Evolutionary conservation across 2,329 filamentous ascomycete genomes (phyloP).

Genomic region (Fusarium staphyleae): DNA sequence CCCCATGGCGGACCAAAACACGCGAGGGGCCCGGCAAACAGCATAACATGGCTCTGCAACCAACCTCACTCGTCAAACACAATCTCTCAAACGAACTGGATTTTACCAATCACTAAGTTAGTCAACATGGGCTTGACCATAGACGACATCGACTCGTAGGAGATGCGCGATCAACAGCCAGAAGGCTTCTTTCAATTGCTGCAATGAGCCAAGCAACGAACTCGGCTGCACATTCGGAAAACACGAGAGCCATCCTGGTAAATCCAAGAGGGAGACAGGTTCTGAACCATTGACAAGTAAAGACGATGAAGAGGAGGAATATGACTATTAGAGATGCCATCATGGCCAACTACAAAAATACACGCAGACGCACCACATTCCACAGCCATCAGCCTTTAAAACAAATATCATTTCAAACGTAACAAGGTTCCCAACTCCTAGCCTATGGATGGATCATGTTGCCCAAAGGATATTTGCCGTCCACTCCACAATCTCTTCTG

Average conservation of each 20-base stretch:
- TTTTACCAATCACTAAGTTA: neutral
- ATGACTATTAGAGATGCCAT: no score
- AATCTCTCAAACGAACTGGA: no score
- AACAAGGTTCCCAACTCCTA: slow-evolving; percentile 34
- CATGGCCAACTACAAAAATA: no score
- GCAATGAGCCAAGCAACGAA: slow-evolving; percentile 4
- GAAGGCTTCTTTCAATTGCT: slow-evolving; percentile 33
- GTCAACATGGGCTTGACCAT: neutral
- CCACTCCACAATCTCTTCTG: slow-evolving; percentile 5
- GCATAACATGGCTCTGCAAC: neutral
- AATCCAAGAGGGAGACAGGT: slow-evolving; percentile 10
- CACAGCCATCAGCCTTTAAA: slow-evolving; percentile 1
- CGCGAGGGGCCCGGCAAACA: neutral
- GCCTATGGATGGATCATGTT: slow-evolving; percentile 38
- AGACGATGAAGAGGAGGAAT: neutral
- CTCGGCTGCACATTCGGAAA: slow-evolving; percentile 18
- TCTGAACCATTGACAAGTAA: neutral
- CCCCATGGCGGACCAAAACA: neutral
- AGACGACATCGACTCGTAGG: no score
- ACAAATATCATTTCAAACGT: slow-evolving; percentile 21
- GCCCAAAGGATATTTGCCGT: slow-evolving; percentile 25
- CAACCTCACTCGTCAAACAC: neutral
- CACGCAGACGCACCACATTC: neutral
- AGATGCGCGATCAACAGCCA: slow-evolving; percentile 18
- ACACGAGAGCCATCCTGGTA: slow-evolving; percentile 24